These are phyloP conservation scores for Phytophthora pisi DNA, from an alignment of 352 stramenopile species.

Conservation along the genomic window DNA sequence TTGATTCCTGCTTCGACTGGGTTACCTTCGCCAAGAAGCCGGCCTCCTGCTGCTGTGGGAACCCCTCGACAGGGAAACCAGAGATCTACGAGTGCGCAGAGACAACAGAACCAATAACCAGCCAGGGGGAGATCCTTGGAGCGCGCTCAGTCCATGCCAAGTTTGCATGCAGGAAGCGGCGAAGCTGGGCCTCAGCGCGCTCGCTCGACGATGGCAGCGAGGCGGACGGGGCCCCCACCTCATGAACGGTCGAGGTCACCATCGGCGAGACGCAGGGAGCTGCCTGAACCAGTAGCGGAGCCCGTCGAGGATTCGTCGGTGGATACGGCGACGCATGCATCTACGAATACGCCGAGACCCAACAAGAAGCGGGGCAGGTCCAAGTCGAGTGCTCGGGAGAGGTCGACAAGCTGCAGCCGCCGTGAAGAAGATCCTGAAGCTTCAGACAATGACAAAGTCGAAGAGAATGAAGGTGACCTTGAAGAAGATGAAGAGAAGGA, in stretches of 20 bases:
- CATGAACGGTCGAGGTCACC: constrained; percentile 4
- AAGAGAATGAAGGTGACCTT: background rate
- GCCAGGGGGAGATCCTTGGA: background rate
- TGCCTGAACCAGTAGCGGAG: background rate
- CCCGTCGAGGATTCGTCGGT: background rate
- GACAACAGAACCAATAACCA: background rate
- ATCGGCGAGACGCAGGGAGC: background rate
- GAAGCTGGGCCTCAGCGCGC: background rate
- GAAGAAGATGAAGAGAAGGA: background rate
- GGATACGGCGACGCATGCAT: background rate
- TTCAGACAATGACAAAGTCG: too few species aligned
- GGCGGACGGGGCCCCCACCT: constrained; percentile 1
- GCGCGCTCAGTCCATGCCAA: constrained; percentile 7
- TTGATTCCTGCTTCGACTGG: constrained; percentile 1
- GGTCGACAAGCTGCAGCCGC: constrained; percentile 4
- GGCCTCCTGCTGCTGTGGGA: background rate
- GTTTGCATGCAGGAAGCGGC: background rate
- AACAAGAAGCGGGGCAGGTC: background rate
- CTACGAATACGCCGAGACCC: background rate
- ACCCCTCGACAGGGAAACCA: background rate
- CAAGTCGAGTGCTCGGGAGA: constrained; percentile 2
- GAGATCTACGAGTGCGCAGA: constrained; percentile 8
- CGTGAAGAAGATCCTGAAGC: background rate
- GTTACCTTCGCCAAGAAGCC: background rate
- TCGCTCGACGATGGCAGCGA: constrained; percentile 8